These are phyloP conservation scores for Sporisorium exsertum DNA, from an alignment of 1,284 basidiomycete genomes.

Conservation along the genomic window DNA sequence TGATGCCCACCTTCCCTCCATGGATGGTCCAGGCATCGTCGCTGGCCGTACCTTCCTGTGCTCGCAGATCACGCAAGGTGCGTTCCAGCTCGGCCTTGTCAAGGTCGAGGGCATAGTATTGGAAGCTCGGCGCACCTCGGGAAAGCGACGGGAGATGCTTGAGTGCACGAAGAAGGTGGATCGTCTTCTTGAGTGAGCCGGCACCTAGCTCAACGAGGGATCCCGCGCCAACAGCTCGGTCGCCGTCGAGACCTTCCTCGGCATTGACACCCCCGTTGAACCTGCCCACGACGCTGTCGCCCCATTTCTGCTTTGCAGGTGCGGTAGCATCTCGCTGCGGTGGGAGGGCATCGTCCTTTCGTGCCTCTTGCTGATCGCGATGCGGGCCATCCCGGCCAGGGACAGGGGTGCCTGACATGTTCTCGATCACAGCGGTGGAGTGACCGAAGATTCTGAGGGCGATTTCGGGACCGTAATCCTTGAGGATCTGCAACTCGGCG, in stretches of 20 bases:
- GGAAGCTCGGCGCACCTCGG: slow-evolving; percentile 74
- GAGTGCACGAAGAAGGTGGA: slow-evolving; percentile 83
- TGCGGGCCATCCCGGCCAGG: slow-evolving; percentile 14
- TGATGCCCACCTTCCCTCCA: slow-evolving; percentile 58
- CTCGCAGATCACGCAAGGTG: slow-evolving; percentile 78
- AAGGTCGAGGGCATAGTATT: slow-evolving; percentile 93
- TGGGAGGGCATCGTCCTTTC: slow-evolving; percentile 20
- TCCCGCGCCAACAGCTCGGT: slow-evolving; percentile 68
- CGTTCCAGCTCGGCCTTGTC: slow-evolving; percentile 86
- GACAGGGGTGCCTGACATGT: slow-evolving; percentile 1
- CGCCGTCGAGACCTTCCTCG: slow-evolving; percentile 72
- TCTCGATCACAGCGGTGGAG: slow-evolving; percentile 70
- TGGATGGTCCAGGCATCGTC: slow-evolving; percentile 70
- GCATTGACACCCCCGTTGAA: slow-evolving; percentile 77
- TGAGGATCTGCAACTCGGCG: slow-evolving; percentile 72
- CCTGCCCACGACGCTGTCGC: slow-evolving; percentile 76
- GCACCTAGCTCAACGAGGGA: slow-evolving; percentile 57
- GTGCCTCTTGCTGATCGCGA: slow-evolving; percentile 69
- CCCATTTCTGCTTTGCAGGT: slow-evolving; percentile 70
- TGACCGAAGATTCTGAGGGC: slow-evolving; percentile 66
- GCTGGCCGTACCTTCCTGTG: slow-evolving; percentile 70
- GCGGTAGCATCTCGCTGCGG: slow-evolving; percentile 21
- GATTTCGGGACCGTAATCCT: slow-evolving; percentile 72
- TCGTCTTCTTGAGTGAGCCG: slow-evolving; percentile 74
- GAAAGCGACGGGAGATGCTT: slow-evolving; percentile 66